Evolutionary conservation across 2,329 filamentous ascomycete genomes (phyloP), one percentile per base, ranked within the genome.

Genomic region (Clathrospora elynae): DNA sequence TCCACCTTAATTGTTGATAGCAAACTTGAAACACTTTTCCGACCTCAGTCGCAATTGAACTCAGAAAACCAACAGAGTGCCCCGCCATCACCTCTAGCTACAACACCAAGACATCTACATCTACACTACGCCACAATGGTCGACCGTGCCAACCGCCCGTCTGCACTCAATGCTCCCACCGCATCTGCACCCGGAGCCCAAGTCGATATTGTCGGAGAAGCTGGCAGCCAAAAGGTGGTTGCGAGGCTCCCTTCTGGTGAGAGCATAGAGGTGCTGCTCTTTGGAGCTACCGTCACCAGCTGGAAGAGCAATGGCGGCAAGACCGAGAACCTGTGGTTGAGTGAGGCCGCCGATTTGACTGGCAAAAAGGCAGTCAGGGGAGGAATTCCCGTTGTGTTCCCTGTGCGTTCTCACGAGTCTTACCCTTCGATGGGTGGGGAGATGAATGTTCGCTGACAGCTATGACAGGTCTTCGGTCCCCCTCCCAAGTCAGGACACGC

Each of bases 361-460:
- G 92, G 93, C 37, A 85, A 80, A 57, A 96, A 95, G 77, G 81
- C 92, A 16, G 91, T 97, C 37, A 81, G 93, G 52, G 93, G 93
- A 42, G 92, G 92, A 10, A 89, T 97, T 59, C 92, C 92, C 4
- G 75, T 97, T 36, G 90, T 96, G 23, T 97, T 96, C 67, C 92
- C 92, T 6, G 91, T 96, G 78, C 53, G 83, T 75, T 29, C 16
- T 8, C 25, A 16, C 10, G 40, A 30, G 42, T 16, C 19, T 37
- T 18, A 9, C 7, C 12, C 17, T 34, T 20, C 8, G 10, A 35
- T n/a, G 18, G 29, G 16, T 19, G 23, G 28, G 18, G n/a, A 25
- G 2, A 12, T 29, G 18, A 9, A 26, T 12, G 8, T 24, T 33
- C 12, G 16, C 48, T 61, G 22, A 59, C 47, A 32, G 13, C 8